Evolutionary conservation across 1,284 basidiomycete species (phyloP).

Genomic region (Ustilago bromivora): DNA sequence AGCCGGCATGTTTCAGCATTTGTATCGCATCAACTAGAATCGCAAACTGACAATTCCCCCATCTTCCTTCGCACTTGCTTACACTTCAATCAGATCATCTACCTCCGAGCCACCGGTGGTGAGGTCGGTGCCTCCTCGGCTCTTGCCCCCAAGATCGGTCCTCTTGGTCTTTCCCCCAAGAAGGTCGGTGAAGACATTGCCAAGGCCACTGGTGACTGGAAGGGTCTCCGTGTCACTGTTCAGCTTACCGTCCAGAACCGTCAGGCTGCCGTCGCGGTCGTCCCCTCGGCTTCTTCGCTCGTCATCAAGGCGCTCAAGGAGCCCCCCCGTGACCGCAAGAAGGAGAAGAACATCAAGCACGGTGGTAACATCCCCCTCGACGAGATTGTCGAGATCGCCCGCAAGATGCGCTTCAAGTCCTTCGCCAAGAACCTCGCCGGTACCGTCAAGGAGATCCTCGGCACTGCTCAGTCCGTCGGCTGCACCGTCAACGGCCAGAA

Average conservation of each 20-base stretch:
- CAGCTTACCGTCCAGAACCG: conserved; percentile 99
- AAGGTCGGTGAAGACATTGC: conserved; percentile 99
- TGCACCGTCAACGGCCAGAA: conserved; percentile 96
- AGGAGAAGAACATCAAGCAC: conserved; percentile 99
- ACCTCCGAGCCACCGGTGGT: conserved; percentile 98
- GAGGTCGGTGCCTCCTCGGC: conserved; percentile 99
- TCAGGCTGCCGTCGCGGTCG: conserved; percentile 96
- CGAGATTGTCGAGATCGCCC: conserved; percentile 93
- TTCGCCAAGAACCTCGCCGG: conserved; percentile 90
- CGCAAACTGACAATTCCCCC: conserved; percentile 19
- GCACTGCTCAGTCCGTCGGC: conserved; percentile 82
- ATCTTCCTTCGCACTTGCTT: conserved; percentile 4
- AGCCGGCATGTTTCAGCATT: not conserved
- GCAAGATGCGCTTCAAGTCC: conserved; percentile 96
- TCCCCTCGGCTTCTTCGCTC: conserved; percentile 96
- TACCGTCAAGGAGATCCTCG: conserved; percentile 80
- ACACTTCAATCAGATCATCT: conserved; percentile 79
- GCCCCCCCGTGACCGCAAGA: conserved; percentile 98
- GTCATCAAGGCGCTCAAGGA: conserved; percentile 99
- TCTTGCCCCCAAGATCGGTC: conserved; percentile 99
- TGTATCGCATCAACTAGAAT: not conserved
- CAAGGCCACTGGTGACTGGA: conserved; percentile 98
- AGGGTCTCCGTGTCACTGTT: conserved; percentile 98
- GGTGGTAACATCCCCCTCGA: conserved; percentile 93
- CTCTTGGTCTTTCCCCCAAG: conserved; percentile 99